Conservation (phyloP, 2,329 filamentous ascomycete species). For the Paecilomyces dactylethromorphus region DNA sequence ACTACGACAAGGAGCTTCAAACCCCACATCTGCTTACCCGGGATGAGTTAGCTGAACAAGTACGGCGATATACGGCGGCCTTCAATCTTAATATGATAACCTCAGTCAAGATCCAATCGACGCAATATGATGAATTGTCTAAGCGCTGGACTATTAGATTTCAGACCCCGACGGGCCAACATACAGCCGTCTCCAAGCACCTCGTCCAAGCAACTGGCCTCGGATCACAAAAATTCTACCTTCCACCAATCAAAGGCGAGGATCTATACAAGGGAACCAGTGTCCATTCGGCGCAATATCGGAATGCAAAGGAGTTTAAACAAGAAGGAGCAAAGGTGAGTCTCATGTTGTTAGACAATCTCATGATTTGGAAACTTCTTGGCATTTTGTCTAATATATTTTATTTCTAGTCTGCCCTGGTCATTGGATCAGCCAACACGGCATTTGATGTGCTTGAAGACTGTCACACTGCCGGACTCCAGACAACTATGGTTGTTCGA, state of each 20-base stretch:
- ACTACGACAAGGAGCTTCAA: neutral
- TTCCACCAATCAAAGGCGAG: neutral
- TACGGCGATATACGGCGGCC: conserved; percentile 14
- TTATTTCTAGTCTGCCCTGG: conserved; percentile 28
- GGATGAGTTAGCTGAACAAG: neutral
- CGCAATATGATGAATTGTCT: conserved; percentile 12
- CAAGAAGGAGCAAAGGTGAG: neutral
- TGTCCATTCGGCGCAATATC: neutral
- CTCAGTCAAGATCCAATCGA: conserved; percentile 18
- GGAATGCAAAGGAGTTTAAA: neutral
- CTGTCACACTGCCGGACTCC: conserved; percentile 35
- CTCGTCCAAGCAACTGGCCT: neutral
- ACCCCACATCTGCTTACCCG: neutral
- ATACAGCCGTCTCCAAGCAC: neutral
- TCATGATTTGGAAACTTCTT: neutral
- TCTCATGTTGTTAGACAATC: neutral
- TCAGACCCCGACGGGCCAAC: neutral
- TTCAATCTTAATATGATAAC: conserved; percentile 29
- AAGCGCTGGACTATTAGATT: conserved; percentile 22
- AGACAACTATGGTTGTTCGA: conserved; percentile 41
- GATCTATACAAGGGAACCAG: neutral
- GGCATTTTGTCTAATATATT: neutral
- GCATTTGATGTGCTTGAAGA: conserved; percentile 43
- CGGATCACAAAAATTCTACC: neutral
- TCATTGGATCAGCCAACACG: conserved; percentile 44